A percentile compares a stretch with the other conserved stretches of the same genome.
phyloP scores from a whole-genome alignment of 2,329 filamentous ascomycete genomes.

The Hypoxylon sp. region DNA sequence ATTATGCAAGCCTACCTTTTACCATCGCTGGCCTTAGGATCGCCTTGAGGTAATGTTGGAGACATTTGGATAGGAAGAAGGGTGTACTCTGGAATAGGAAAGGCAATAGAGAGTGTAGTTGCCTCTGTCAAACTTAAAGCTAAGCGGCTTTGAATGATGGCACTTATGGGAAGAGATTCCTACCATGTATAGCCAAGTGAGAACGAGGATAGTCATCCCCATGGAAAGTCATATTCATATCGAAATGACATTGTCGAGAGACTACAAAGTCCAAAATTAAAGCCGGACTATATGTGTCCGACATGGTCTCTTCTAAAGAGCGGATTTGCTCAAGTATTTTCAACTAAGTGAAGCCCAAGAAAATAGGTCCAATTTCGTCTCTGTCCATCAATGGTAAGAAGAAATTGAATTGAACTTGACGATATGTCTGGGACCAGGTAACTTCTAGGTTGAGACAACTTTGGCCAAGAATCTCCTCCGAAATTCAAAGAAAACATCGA shows the following conservation, averaged over 20 bases:
- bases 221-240: neutral
- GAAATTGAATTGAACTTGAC: neutral
- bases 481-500: neutral
- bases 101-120: neutral
- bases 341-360: neutral
- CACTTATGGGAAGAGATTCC: neutral
- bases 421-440: neutral
- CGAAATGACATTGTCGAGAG: neutral
- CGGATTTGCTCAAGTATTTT: neutral
- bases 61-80: neutral
- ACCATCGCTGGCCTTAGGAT: neutral
- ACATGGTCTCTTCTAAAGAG: neutral
- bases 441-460: conserved; percentile 2
- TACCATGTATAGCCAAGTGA: neutral
- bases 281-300: neutral
- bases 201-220: neutral
- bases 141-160: neutral
- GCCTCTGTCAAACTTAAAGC: neutral
- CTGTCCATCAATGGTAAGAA: neutral
- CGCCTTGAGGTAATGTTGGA: neutral
- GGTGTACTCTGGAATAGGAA: neutral
- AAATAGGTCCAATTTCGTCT: neutral
- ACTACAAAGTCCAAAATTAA: neutral
- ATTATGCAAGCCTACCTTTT: neutral
- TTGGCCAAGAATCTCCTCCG: neutral